Evolutionary conservation across 148 eudicot genomes (phyloP).

Genomic region (Cornus kousa): DNA sequence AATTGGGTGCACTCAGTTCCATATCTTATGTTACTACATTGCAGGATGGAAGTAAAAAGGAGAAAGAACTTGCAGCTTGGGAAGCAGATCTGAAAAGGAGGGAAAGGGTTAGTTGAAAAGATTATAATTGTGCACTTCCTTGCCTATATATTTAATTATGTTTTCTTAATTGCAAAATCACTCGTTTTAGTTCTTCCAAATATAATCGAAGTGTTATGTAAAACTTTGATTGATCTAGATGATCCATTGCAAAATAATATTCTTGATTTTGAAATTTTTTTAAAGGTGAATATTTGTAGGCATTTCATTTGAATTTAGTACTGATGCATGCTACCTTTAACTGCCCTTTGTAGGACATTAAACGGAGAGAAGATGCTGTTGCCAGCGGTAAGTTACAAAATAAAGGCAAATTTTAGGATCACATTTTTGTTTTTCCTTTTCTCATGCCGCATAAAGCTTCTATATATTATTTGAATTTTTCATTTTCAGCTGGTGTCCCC

Average conservation of each 20-base stretch:
- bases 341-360: constrained; percentile 43
- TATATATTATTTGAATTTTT: background rate
- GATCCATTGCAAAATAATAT: background rate
- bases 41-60: constrained; percentile 45
- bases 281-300: background rate
- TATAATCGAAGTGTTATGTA: background rate
- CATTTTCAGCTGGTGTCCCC: constrained; percentile 44
- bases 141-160: background rate
- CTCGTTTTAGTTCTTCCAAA: background rate
- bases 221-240: background rate
- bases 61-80: constrained; percentile 34
- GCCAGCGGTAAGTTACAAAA: constrained; percentile 41
- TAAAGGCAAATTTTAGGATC: background rate
- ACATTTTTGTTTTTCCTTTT: constrained; percentile 1
- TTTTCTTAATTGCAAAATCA: constrained; percentile 1
- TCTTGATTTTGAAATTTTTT: background rate
- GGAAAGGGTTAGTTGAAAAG: constrained; percentile 29
- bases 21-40: constrained; percentile 17
- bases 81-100: constrained; percentile 42
- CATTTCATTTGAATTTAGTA: background rate
- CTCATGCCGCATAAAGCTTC: background rate
- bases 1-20: constrained; percentile 9
- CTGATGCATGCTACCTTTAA: background rate
- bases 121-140: background rate
- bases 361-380: constrained; percentile 61